A percentile compares a stretch with the other conserved stretches of the same genome.
These are phyloP conservation scores for Parastagonospora nodorum DNA, from an alignment of 2,329 filamentous ascomycete genomes.

Conservation along the genomic window DNA sequence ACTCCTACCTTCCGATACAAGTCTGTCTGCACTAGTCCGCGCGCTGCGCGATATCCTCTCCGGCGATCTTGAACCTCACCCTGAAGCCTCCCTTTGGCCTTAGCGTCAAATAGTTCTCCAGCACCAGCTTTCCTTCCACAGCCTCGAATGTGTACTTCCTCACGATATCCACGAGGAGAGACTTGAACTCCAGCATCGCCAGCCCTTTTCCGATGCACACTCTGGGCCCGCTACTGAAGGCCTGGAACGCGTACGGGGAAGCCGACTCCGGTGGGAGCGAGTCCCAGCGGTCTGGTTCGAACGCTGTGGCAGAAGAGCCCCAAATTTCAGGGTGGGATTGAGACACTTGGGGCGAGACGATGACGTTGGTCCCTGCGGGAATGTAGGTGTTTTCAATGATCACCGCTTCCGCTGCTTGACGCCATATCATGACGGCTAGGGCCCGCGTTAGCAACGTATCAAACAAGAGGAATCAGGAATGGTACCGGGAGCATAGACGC, in stretches of 20 bases:
- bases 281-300: conserved; percentile 16
- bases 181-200: conserved; percentile 26
- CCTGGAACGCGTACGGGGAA: conserved; percentile 21
- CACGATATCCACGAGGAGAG: conserved; percentile 16
- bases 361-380: conserved; percentile 11
- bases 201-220: conserved; percentile 23
- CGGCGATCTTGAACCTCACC: not conserved
- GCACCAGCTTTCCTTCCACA: conserved; percentile 1
- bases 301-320: conserved; percentile 3
- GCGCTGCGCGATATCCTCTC: not conserved
- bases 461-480: not conserved
- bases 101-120: not conserved
- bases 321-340: conserved; percentile 12
- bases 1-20: not conserved
- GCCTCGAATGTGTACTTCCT: conserved; percentile 9
- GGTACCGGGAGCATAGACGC: conserved; percentile 14
- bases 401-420: not conserved
- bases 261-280: conserved; percentile 4
- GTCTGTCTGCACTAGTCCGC: not conserved
- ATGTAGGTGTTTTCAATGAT: conserved; percentile 8
- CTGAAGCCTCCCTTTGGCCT: not conserved
- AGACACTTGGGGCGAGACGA: conserved; percentile 7
- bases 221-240: conserved; percentile 18
- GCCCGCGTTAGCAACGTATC: not conserved
- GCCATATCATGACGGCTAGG: conserved; percentile 1